These are phyloP conservation scores for Akanthomyces muscarius DNA, from an alignment of 2,329 filamentous ascomycete species.

Conservation along the genomic window DNA sequence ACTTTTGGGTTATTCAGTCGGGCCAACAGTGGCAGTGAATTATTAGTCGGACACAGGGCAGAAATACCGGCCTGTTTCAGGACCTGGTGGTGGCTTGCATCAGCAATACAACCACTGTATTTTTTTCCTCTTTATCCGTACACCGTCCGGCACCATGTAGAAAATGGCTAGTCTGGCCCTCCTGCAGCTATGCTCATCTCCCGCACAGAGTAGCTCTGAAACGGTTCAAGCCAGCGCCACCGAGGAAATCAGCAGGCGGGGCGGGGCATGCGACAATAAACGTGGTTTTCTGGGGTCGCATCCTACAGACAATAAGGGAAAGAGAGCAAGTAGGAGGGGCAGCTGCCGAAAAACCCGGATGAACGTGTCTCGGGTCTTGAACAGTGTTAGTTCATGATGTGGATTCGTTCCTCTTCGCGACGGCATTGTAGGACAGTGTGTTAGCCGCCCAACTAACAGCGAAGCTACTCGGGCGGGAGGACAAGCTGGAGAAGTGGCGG, in stretches of 20 bases:
- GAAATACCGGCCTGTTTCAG: slow-evolving; percentile 1
- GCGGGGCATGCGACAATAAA: neutral
- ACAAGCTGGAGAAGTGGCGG: no score
- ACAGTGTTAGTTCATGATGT: neutral
- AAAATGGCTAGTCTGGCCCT: neutral
- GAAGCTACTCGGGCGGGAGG: neutral
- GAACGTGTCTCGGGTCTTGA: neutral
- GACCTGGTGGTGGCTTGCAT: slow-evolving; percentile 1
- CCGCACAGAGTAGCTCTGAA: neutral
- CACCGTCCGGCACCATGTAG: neutral
- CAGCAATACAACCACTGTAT: neutral
- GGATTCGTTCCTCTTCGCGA: no score
- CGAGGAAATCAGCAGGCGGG: neutral
- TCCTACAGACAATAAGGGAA: neutral
- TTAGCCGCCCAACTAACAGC: neutral
- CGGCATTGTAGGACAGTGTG: neutral
- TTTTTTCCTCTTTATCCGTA: neutral
- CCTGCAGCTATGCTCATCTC: neutral
- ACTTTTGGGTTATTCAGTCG: neutral
- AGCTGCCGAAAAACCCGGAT: neutral
- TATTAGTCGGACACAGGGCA: neutral
- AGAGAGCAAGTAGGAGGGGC: neutral
- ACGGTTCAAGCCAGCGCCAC: neutral
- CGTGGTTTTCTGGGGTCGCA: neutral
- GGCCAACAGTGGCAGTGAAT: neutral